Evolutionary conservation across 768 basidiomycete species (phyloP), one percentile per base, ranked within the genome.

Genomic region (Lactarius sp.): DNA sequence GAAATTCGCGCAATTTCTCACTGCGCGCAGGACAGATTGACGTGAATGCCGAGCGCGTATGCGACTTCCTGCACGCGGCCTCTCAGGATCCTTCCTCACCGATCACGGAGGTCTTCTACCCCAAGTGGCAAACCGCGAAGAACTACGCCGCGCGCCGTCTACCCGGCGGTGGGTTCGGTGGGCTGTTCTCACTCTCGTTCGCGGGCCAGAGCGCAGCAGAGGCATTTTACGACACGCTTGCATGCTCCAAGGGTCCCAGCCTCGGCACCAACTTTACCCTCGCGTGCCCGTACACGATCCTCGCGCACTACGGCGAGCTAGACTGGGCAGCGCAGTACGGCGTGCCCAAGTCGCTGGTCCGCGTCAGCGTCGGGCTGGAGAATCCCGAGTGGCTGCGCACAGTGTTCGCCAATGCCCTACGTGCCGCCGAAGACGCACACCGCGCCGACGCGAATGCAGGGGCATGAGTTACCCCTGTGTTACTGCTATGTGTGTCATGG

Each of bases 191-290:
- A 2, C 75, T 96, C 56, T 88, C 87, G 0, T 98, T 99, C 77
- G 87, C 83, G 10, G 83, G 87, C 6, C 64, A 74, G 12, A 77
- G 77, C 2, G 89, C 90, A 0, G 87, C 90, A 2, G 75, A 77
- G 60, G 88, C 87, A 14, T 97, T 97, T 77, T 96, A 88, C 70
- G 92, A 99, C 74, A 77, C 83, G 0, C 78, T 99, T 44, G 80
- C 82, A 8, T 94, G 87, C 73, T 82, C 83, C 68, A 99, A 98
- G 73, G 96, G 96, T 3, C 96, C 96, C 0, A 87, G 86, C 70
- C 80, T 92, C 9, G 96, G 96, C 2, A 98, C 96, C 22, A 97
- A 93, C 79, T 98, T 98, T 73, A 98, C 96, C 2, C 81, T 98
- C 36, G 93, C 94, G 37, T 94, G 87, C 68, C 96, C 95, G 31